Evolutionary conservation across 1,284 basidiomycete species (phyloP).

Genomic region (Boletus semigastroideus): DNA sequence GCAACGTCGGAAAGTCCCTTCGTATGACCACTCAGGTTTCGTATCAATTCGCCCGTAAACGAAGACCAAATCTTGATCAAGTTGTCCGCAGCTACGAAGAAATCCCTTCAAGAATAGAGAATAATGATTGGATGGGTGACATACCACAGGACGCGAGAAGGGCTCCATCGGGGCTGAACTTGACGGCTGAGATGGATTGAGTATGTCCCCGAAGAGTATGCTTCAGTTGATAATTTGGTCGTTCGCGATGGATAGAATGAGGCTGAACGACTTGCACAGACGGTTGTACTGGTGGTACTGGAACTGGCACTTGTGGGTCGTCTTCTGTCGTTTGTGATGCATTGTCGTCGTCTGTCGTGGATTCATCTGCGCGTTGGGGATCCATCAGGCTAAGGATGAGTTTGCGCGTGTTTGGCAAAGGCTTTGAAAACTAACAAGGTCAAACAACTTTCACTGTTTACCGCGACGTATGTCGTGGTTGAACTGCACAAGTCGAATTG

Average conservation of each 20-base stretch:
- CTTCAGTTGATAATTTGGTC: conserved; percentile 68
- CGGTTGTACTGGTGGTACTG: conserved; percentile 36
- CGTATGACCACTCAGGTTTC: conserved; percentile 70
- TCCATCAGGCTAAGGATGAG: conserved; percentile 27
- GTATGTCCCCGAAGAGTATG: conserved; percentile 72
- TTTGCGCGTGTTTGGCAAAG: conserved; percentile 24
- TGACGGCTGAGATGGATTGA: conserved; percentile 76
- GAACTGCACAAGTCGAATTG: background rate
- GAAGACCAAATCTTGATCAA: conserved; percentile 80
- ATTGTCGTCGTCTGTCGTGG: conserved; percentile 74
- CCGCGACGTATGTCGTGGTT: conserved; percentile 16
- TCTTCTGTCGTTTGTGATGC: conserved; percentile 82
- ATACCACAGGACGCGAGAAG: conserved; percentile 77
- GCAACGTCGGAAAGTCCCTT: conserved; percentile 87
- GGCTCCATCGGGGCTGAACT: conserved; percentile 81
- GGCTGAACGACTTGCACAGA: conserved; percentile 23
- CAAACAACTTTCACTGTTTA: conserved; percentile 15
- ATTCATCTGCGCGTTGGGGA: conserved; percentile 54
- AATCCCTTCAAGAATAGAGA: background rate
- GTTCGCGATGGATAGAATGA: conserved; percentile 41
- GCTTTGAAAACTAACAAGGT: conserved; percentile 21
- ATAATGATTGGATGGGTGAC: background rate
- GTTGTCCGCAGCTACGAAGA: conserved; percentile 64
- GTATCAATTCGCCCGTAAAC: conserved; percentile 71
- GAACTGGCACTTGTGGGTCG: conserved; percentile 65